Evolutionary conservation across 768 basidiomycete genomes (phyloP), one percentile per base, ranked within the genome.

Genomic region (Hydnomerulius pinastri): DNA sequence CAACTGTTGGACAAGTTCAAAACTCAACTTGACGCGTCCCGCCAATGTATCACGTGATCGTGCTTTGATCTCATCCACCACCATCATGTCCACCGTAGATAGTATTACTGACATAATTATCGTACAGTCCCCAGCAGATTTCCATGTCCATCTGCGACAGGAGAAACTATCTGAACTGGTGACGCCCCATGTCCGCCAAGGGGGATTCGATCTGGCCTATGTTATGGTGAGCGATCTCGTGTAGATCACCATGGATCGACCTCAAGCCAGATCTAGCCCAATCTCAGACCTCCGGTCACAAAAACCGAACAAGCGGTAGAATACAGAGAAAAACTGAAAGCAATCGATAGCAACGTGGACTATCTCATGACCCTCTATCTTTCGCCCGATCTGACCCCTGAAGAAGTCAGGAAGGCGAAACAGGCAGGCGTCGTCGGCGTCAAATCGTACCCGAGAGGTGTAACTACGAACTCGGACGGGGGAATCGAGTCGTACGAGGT

Each of bases 301-400:
- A 86, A 78, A 8, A 90, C 91, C 6, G 84, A 84, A 8, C 81
- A 83, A 59, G 95, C 94, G 1, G 59, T 97, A 38, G 74, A 79
- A 46, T 99, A 99, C 76, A 87, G 86, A 65, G 73, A 80, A 15
- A 72, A 82, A 23, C 80, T 99, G 27, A 76, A 91, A 63, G 71
- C 65, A 33, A 83, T 97, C 52, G 90, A 92, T 41, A 82, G 90
- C 12, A 70, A 72, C 47, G 84, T 90, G 15, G 83, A 93, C 69
- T 96, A 92, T 73, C 77, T 99, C 23, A 96, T 98, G 91, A 96
- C 95, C 1, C 76, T 99, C 36, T 99, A 98, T 71, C 81, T 99
- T n/a, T 90, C 87, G 32, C 87, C 88, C 0, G 86, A 89, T 42
- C 80, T 98, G 49, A 96, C 93, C 2, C 91, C 93, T 5, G 86